Evolutionary conservation across 345 rosid species (phyloP).

Genomic region (Lepidium sativum): DNA sequence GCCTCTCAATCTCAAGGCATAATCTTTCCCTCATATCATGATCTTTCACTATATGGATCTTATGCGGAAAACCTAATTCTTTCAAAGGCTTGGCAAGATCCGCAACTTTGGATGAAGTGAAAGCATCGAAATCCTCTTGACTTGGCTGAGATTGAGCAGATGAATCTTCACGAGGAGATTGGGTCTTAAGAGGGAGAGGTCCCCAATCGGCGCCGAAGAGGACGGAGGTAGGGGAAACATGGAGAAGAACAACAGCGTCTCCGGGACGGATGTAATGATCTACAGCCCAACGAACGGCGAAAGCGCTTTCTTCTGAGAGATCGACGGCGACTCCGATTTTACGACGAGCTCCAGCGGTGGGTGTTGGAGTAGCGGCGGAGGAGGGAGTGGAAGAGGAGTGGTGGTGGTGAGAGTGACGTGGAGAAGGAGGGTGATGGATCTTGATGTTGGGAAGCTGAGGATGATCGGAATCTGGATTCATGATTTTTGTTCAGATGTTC

Average conservation of each 20-base stretch:
- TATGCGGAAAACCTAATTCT: slow-evolving; percentile 55
- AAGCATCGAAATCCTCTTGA: slow-evolving; percentile 55
- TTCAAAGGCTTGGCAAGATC: slow-evolving; percentile 66
- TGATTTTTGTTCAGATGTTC: not conserved
- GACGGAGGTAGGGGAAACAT: slow-evolving; percentile 96
- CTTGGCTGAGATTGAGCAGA: slow-evolving; percentile 26
- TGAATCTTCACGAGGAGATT: not conserved
- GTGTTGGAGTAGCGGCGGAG: slow-evolving; percentile 48
- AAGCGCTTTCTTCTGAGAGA: slow-evolving; percentile 75
- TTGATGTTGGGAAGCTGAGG: slow-evolving; percentile 76
- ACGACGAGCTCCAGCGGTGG: slow-evolving; percentile 83
- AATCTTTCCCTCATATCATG: slow-evolving; percentile 85
- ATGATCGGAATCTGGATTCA: slow-evolving; percentile 40
- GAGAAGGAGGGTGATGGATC: slow-evolving; percentile 60
- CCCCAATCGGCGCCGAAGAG: slow-evolving; percentile 98
- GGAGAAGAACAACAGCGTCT: slow-evolving; percentile 88
- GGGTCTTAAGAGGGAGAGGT: slow-evolving; percentile 31
- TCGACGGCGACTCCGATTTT: slow-evolving; percentile 88
- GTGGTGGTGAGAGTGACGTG: slow-evolving; percentile 33
- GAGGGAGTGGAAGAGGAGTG: slow-evolving; percentile 30
- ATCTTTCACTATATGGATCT: slow-evolving; percentile 77
- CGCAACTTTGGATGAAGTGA: slow-evolving; percentile 45
- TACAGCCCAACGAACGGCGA: slow-evolving; percentile 89
- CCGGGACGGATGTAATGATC: slow-evolving; percentile 88
- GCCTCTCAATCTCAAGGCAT: slow-evolving; percentile 83